A percentile compares a stretch with the other conserved stretches of the same genome.
Evolutionary conservation across 23 red algal genomes (phyloP).

Genomic region (Gracilariopsis chorda): DNA sequence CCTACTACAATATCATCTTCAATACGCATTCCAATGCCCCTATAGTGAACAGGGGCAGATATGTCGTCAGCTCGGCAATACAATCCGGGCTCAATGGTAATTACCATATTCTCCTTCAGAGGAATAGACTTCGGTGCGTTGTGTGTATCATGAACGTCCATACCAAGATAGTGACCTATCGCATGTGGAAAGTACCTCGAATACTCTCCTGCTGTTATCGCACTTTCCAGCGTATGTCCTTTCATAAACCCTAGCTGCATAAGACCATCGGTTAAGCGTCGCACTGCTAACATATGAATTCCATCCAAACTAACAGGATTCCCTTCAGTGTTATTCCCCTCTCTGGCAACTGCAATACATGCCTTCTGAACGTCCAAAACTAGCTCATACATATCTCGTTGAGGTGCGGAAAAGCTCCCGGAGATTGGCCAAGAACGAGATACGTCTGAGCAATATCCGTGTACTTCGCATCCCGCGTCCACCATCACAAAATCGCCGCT

Average conservation of each 20-base stretch:
- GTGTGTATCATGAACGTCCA: constrained; percentile 94
- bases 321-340: not conserved
- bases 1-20: constrained; percentile 89
- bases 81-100: constrained; percentile 89
- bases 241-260: constrained; percentile 73
- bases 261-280: constrained; percentile 56
- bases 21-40: constrained; percentile 88
- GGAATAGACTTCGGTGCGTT: constrained; percentile 59
- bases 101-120: constrained; percentile 76
- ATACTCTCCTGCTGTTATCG: constrained; percentile 50
- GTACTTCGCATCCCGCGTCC: constrained; percentile 79
- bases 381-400: constrained; percentile 73
- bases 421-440: constrained; percentile 80
- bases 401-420: constrained; percentile 68
- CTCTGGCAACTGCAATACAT: constrained; percentile 57
- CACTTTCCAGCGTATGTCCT: constrained; percentile 36
- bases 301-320: constrained; percentile 42
- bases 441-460: constrained; percentile 84
- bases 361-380: constrained; percentile 59
- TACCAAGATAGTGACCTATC: constrained; percentile 89
- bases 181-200: constrained; percentile 75
- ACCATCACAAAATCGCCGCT: constrained; percentile 84
- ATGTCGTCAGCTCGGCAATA: constrained; percentile 65
- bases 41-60: constrained; percentile 57
- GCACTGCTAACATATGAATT: constrained; percentile 53